phyloP scores from a whole-genome alignment of 2,329 filamentous ascomycete genomes.

The Aquanectria penicillioides region DNA sequence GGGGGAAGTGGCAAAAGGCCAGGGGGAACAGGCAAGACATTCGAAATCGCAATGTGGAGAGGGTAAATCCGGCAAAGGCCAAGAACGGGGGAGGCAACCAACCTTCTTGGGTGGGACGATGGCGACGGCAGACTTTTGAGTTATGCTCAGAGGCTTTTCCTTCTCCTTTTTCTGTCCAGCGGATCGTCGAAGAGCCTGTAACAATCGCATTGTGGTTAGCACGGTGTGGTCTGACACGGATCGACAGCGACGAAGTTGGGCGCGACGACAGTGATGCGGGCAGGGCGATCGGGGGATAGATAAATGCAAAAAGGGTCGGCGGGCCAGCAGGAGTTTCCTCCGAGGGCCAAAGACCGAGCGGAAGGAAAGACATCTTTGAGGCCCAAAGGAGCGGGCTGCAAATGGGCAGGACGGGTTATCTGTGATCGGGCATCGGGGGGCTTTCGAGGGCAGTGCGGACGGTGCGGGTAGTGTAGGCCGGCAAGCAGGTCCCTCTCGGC shows the following conservation, averaged over 20 bases:
- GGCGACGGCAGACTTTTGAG: constrained; percentile 85
- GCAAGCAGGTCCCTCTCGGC: constrained; percentile 1
- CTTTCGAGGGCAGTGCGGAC: constrained; percentile 14
- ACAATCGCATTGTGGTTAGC: constrained; percentile 57
- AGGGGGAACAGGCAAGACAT: constrained; percentile 27
- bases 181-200: constrained; percentile 83
- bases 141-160: constrained; percentile 75
- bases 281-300: constrained; percentile 3
- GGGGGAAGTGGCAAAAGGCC: constrained; percentile 22
- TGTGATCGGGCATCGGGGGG: constrained; percentile 6
- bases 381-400: not conserved
- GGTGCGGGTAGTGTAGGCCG: not conserved
- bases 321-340: not conserved
- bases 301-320: not conserved
- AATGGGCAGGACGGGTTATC: constrained; percentile 1
- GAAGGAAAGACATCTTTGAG: constrained; percentile 8
- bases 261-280: constrained; percentile 21
- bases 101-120: constrained; percentile 96
- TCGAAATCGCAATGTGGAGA: constrained; percentile 23
- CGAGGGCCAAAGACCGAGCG: not conserved
- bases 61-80: constrained; percentile 4
- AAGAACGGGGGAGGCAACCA: constrained; percentile 48
- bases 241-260: constrained; percentile 19
- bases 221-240: constrained; percentile 30
- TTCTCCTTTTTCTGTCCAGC: constrained; percentile 90